phyloP scores from a whole-genome alignment of 768 basidiomycete genomes.

The Tylopilus vinaceipallidus region DNA sequence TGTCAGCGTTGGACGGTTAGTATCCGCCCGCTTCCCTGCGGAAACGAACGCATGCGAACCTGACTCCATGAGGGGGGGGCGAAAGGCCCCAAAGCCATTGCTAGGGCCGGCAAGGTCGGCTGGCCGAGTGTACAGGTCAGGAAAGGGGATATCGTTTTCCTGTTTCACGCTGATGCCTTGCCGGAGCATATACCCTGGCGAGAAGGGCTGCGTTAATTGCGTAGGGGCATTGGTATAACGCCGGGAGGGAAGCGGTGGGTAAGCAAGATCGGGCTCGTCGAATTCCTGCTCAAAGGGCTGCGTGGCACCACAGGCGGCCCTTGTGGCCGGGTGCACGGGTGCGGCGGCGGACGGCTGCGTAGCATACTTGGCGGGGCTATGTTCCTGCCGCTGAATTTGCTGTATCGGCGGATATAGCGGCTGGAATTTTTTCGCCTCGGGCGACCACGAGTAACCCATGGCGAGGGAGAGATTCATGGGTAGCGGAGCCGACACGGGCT shows the following conservation, averaged over 20 bases:
- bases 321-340: conserved; percentile 11
- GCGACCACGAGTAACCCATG: conserved; percentile 34
- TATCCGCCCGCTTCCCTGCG: background rate
- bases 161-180: conserved; percentile 27
- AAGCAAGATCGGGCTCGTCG: conserved; percentile 25
- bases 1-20: conserved; percentile 9
- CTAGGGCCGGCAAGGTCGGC: conserved; percentile 24
- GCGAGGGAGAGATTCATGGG: conserved; percentile 33
- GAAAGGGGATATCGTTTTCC: conserved; percentile 26
- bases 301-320: conserved; percentile 11
- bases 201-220: conserved; percentile 20
- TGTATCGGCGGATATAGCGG: conserved; percentile 35
- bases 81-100: conserved; percentile 20
- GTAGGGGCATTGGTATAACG: conserved; percentile 23
- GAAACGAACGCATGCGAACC: conserved; percentile 23
- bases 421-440: conserved; percentile 34
- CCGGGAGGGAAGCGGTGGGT: conserved; percentile 23
- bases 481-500: conserved; percentile 32
- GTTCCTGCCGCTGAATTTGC: conserved; percentile 26
- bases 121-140: conserved; percentile 26
- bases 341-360: conserved; percentile 13
- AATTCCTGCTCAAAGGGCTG: conserved; percentile 27
- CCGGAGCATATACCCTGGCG: conserved; percentile 22
- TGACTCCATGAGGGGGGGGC: conserved; percentile 23
- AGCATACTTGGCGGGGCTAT: conserved; percentile 21